Percentiles rank a stretch among this genome's conserved stretches.
Conservation (phyloP, 2,329 filamentous ascomycete species). For the Colletotrichum spaethianum region DNA sequence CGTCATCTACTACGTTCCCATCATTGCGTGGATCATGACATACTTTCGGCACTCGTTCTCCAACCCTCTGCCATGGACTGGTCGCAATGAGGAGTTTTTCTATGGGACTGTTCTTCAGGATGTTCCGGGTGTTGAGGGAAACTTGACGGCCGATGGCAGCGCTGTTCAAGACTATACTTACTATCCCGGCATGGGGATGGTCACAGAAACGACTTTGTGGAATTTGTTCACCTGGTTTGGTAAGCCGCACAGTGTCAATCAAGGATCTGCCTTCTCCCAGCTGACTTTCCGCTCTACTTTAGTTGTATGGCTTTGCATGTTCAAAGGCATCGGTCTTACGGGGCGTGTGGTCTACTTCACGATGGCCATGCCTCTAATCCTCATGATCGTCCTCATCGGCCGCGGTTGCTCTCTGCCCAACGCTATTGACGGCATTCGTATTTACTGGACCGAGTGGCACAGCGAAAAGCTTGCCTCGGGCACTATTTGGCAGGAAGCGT, state of each 20-base stretch:
- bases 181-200: constrained; percentile 59
- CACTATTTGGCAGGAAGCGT: constrained; percentile 67
- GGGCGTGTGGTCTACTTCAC: constrained; percentile 70
- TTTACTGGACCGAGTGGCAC: constrained; percentile 57
- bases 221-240: constrained; percentile 67
- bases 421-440: constrained; percentile 62
- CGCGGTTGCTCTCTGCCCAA: constrained; percentile 65
- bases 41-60: constrained; percentile 68
- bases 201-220: constrained; percentile 69
- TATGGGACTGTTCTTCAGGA: constrained; percentile 12
- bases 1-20: constrained; percentile 68
- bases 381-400: constrained; percentile 66
- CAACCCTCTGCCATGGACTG: constrained; percentile 66
- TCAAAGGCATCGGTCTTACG: constrained; percentile 67
- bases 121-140: constrained; percentile 50
- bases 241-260: not conserved
- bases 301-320: constrained; percentile 69
- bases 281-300: not conserved
- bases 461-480: constrained; percentile 61
- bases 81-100: constrained; percentile 58
- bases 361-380: constrained; percentile 68
- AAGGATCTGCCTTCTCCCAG: too few species aligned
- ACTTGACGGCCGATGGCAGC: constrained; percentile 49
- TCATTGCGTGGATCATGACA: constrained; percentile 69
- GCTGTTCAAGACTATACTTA: constrained; percentile 55